A percentile compares a stretch with the other conserved stretches of the same genome.
These are phyloP conservation scores for Leccinellum rugosiceps DNA, from an alignment of 768 basidiomycete species.

Conservation along the genomic window DNA sequence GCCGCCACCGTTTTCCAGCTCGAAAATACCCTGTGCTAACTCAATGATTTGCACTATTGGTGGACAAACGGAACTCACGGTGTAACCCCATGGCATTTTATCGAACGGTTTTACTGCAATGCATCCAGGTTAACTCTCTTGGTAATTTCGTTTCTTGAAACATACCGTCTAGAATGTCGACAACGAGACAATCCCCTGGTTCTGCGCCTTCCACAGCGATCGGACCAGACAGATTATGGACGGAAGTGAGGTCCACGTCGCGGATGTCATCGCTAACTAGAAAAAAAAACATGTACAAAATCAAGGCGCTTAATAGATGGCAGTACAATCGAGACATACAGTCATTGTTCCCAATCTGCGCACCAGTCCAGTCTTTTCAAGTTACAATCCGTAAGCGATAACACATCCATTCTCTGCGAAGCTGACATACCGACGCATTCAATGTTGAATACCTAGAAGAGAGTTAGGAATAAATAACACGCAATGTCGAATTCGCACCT, in stretches of 20 bases:
- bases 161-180: conserved; percentile 75
- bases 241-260: conserved; percentile 59
- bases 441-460: conserved; percentile 58
- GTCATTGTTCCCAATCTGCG: conserved; percentile 75
- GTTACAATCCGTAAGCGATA: neutral
- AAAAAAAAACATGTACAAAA: neutral
- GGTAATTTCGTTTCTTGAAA: neutral
- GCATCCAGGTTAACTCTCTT: neutral
- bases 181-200: conserved; percentile 75
- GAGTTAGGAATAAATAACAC: neutral
- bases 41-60: neutral
- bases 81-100: conserved; percentile 82
- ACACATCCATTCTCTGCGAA: neutral
- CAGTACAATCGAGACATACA: conserved; percentile 35
- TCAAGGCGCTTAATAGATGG: neutral
- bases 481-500: conserved; percentile 31
- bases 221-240: conserved; percentile 77
- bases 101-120: conserved; percentile 58
- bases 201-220: conserved; percentile 73
- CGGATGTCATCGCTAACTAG: conserved; percentile 65
- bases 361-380: conserved; percentile 70
- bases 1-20: conserved; percentile 69
- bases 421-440: conserved; percentile 57
- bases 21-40: conserved; percentile 61
- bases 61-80: conserved; percentile 34